Percentiles rank a stretch among this genome's conserved stretches.
Conservation (phyloP, 1,139 yeast genomes). For the Citeromyces hawaiiensis region DNA sequence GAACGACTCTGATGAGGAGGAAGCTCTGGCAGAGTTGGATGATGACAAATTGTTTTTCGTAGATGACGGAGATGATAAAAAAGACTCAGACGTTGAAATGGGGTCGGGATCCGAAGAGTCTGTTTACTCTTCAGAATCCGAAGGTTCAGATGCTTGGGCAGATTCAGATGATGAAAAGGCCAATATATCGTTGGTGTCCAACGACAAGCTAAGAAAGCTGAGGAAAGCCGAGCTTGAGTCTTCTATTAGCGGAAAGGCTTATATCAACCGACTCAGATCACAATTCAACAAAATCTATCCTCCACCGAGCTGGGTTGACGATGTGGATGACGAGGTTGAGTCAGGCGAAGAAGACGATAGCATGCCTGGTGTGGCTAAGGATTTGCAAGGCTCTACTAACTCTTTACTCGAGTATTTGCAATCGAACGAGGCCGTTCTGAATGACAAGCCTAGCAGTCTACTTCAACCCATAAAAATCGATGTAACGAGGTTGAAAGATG, state of each 20-base stretch:
- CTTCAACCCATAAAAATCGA: slow-evolving; percentile 64
- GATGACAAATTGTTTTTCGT: slow-evolving; percentile 58
- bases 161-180: slow-evolving; percentile 87
- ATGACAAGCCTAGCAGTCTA: slow-evolving; percentile 29
- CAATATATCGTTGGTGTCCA: slow-evolving; percentile 41
- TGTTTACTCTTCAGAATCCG: slow-evolving; percentile 19
- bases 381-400: slow-evolving; percentile 22
- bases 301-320: slow-evolving; percentile 74
- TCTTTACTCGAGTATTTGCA: slow-evolving; percentile 49
- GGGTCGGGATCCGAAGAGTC: slow-evolving; percentile 23
- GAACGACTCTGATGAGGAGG: slow-evolving; percentile 17
- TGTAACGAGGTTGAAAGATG: slow-evolving; percentile 74
- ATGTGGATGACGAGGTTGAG: slow-evolving; percentile 13
- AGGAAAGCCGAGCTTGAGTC: slow-evolving; percentile 52
- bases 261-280: slow-evolving; percentile 58
- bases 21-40: slow-evolving; percentile 22
- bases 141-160: slow-evolving; percentile 49
- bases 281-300: slow-evolving; percentile 87
- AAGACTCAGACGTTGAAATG: slow-evolving; percentile 21
- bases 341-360: slow-evolving; percentile 16
- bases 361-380: slow-evolving; percentile 21
- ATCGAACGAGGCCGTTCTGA: slow-evolving; percentile 41
- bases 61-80: slow-evolving; percentile 36
- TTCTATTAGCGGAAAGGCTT: slow-evolving; percentile 48
- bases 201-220: slow-evolving; percentile 59